Conservation (phyloP, 176 grass and related monocot genomes). For the Lolium rigidum region DNA sequence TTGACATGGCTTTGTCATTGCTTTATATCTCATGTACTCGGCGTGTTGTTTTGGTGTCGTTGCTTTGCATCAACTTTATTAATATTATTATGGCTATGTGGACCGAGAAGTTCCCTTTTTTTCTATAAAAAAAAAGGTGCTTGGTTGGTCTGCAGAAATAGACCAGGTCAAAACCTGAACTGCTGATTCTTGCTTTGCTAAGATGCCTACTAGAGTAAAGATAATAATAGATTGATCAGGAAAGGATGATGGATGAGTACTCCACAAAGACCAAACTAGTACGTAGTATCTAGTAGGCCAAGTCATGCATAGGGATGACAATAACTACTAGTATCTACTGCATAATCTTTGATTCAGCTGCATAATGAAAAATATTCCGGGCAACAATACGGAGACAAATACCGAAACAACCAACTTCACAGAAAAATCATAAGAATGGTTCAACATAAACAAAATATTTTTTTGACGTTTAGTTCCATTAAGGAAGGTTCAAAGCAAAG, state of each 20-base stretch:
- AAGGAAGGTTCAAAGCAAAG: not conserved
- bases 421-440: not conserved
- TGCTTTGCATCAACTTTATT: not conserved
- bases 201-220: not conserved
- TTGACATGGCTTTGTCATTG: not conserved
- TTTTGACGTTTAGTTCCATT: not conserved
- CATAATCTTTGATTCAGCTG: not conserved
- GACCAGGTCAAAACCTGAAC: not conserved
- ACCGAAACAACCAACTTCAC: not conserved
- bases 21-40: too few species aligned
- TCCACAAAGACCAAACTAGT: conserved; percentile 12
- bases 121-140: not conserved
- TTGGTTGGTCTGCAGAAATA: not conserved
- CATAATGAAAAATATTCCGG: not conserved
- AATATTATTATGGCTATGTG: too few species aligned
- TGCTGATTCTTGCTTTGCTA: conserved; percentile 8
- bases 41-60: not conserved
- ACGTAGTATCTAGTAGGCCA: not conserved
- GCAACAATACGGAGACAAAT: not conserved
- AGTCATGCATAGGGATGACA: conserved; percentile 19
- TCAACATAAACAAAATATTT: not conserved
- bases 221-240: not conserved
- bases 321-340: not conserved
- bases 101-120: not conserved
- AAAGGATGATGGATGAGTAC: not conserved